Percentiles rank a stretch among this genome's conserved stretches.
Evolutionary conservation across 352 stramenopile species (phyloP).

Genomic region (Pythium aristosporum): DNA sequence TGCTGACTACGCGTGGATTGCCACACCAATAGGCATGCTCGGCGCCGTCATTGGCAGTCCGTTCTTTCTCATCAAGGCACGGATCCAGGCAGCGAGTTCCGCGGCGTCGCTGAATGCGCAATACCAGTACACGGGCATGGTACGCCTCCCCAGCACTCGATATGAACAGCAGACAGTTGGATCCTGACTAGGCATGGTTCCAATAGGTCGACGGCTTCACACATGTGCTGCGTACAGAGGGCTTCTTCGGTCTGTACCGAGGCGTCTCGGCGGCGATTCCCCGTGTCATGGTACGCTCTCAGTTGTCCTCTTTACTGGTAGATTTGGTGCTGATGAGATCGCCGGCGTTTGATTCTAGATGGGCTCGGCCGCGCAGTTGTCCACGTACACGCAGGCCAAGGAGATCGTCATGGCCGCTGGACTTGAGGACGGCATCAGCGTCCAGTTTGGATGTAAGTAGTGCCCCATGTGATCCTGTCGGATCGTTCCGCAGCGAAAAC

Average conservation of each 20-base stretch:
- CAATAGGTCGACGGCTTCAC: conserved; percentile 73
- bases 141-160: conserved; percentile 17
- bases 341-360: conserved; percentile 38
- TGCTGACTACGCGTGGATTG: conserved; percentile 2
- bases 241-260: conserved; percentile 69
- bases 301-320: not conserved
- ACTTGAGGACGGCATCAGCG: conserved; percentile 66
- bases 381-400: conserved; percentile 85
- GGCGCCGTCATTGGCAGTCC: conserved; percentile 76
- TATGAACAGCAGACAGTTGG: not conserved
- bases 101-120: conserved; percentile 75
- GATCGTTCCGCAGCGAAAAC: too few relatives aligned
- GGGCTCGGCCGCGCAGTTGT: conserved; percentile 78
- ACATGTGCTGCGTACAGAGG: conserved; percentile 72
- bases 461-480: too few relatives aligned
- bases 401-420: conserved; percentile 73
- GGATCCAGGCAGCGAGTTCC: conserved; percentile 80
- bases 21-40: conserved; percentile 45
- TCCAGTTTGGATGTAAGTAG: conserved; percentile 77
- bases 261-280: conserved; percentile 73
- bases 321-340: not conserved
- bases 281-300: conserved; percentile 61
- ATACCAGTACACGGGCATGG: conserved; percentile 84
- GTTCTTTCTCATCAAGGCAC: conserved; percentile 85
- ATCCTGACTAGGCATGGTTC: not conserved